Evolutionary conservation across 345 rosid species (phyloP), one percentile per base, ranked within the genome.

Genomic region (Heritiera littoralis): DNA sequence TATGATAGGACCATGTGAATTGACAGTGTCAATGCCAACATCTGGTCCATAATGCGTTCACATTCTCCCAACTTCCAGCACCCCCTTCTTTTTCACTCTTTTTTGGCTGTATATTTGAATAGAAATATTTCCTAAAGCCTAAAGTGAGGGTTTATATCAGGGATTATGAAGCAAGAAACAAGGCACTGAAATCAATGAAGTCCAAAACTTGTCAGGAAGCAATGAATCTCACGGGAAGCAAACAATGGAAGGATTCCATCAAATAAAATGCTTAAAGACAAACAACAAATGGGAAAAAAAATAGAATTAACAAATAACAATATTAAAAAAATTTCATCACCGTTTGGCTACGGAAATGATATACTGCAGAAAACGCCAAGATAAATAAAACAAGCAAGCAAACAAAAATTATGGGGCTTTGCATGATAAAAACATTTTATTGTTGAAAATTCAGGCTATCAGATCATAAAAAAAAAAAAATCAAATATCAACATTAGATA

Each of bases 221-320:
- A 74, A 66, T 54, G 66, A 72, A 12, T 56, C 60, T 46, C 58
- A n/a, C 60, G 59, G 54, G 70, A 75, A 58, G 45, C 17, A 80
- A 61, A 61, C 56, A 80, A 46, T 23, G 20, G 55, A 23, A 68
- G 60, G 60, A 65, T 66, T 32, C 55, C 65, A 73, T 43, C 60
- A 65, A 77, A 52, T 32, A 65, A 65, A 15, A 68, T 5, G 38
- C 17, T 51, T 40, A 32, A 40, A 54, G 60, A 66, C 23, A 40
- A 51, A 14, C 20, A 61, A 49, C 41, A 52, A 52, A 67, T 20
- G 7, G 14, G 14, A 43, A 41, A 15, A 18, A 18, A 67, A 17
- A 38, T 14, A 6, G 2, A 35, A 65, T 3, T 38, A 65, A 38
- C 1, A 65, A 7, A 3, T 35, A 35, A 35, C 38, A 35, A 35